Conservation (phyloP, 2,329 filamentous ascomycete genomes). For the Tolypocladium tundrense region DNA sequence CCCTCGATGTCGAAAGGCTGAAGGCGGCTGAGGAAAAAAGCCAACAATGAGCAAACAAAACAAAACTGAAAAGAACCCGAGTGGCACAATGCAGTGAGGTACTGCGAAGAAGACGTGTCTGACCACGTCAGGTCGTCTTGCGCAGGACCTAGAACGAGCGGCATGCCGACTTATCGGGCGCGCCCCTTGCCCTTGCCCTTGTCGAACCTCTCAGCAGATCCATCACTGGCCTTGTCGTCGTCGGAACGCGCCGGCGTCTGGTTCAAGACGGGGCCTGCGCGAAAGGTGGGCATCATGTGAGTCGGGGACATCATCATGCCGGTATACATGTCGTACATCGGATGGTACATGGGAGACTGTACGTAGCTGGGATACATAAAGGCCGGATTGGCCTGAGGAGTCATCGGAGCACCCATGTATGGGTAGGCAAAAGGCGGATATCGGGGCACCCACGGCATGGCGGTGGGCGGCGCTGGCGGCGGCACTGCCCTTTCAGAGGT, state of each 20-base stretch:
- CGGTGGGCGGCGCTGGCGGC: neutral
- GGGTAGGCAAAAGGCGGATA: constrained; percentile 7
- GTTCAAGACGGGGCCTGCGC: neutral
- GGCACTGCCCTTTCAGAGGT: neutral
- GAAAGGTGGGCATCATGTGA: constrained; percentile 11
- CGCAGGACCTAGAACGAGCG: neutral
- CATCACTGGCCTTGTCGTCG: neutral
- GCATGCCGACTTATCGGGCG: neutral
- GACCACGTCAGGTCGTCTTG: neutral
- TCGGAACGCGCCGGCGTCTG: neutral
- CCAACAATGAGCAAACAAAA: neutral
- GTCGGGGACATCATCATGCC: constrained; percentile 10
- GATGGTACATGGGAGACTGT: constrained; percentile 8
- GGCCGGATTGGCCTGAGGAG: constrained; percentile 8
- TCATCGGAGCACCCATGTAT: constrained; percentile 10
- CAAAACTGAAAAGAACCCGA: neutral
- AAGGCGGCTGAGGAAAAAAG: neutral
- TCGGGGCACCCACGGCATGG: constrained; percentile 10
- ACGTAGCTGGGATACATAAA: constrained; percentile 13
- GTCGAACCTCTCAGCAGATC: neutral
- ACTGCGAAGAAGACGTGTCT: neutral
- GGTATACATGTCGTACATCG: constrained; percentile 10
- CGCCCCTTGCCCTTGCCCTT: constrained; percentile 1
- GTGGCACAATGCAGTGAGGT: neutral
- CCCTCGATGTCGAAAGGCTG: neutral